phyloP scores from a whole-genome alignment of 495 filamentous ascomycete genomes.

The Xylaria longipes region DNA sequence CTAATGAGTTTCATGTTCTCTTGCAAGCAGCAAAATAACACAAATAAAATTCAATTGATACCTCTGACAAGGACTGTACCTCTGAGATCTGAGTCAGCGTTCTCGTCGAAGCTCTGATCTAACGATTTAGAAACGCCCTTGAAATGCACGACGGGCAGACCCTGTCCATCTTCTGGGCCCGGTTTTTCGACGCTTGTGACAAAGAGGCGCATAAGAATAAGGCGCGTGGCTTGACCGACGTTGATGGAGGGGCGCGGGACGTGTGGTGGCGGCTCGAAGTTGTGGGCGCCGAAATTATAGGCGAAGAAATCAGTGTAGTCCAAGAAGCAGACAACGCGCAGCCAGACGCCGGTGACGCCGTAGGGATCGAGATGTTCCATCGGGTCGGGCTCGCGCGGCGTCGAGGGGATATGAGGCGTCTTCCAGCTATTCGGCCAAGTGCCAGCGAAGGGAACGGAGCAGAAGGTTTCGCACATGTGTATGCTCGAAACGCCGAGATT shows the following conservation, averaged over 20 bases:
- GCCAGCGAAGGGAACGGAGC: slow-evolving; percentile 61
- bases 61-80: slow-evolving; percentile 51
- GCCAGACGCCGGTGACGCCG: slow-evolving; percentile 64
- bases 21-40: neutral
- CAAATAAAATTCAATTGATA: slow-evolving; percentile 26
- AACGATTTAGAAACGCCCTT: slow-evolving; percentile 60
- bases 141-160: slow-evolving; percentile 64
- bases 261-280: slow-evolving; percentile 36
- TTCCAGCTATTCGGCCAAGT: slow-evolving; percentile 56
- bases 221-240: slow-evolving; percentile 63
- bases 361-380: slow-evolving; percentile 64
- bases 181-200: slow-evolving; percentile 60
- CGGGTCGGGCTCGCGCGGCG: slow-evolving; percentile 41
- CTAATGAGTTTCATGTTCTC: neutral
- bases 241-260: slow-evolving; percentile 57
- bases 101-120: slow-evolving; percentile 63
- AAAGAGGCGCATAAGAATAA: slow-evolving; percentile 67
- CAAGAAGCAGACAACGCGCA: slow-evolving; percentile 49
- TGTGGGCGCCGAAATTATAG: slow-evolving; percentile 61
- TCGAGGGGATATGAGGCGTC: slow-evolving; percentile 1
- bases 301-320: slow-evolving; percentile 68
- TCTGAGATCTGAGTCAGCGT: slow-evolving; percentile 61
- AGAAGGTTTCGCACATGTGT: slow-evolving; percentile 52
- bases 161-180: slow-evolving; percentile 56
- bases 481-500: slow-evolving; percentile 50